Base-by-base conservation (phyloP, 352 stramenopile species). In the Globisporangium nagaii region DNA sequence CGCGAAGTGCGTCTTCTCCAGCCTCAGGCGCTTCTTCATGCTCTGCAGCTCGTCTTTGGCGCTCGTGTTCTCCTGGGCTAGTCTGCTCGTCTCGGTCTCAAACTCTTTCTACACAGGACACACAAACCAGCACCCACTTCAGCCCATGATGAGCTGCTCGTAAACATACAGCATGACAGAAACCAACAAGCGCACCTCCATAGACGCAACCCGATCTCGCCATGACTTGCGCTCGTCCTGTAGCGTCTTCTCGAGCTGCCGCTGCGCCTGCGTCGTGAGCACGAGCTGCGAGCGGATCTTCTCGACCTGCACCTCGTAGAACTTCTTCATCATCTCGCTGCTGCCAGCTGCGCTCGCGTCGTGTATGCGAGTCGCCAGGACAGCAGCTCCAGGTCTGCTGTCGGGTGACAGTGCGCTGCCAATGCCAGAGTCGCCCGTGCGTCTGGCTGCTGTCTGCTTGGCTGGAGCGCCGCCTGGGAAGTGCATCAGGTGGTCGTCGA, bases 231-330 rank as follows among this genome's bases (percentile, higher is more conserved):
- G 75, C 41, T 89, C 75, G n/a, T 71, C 43, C 27, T 73, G 62
- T 9, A 88, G 25, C 43, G 63, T 71, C 13, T 65, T 66, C 65
- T 90, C 73, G 11, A 79, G 45, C 27, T 83, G 69, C 9, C 53
- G 68, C 31, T 89, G 73, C 0, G 68, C 56, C 24, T 85, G 73
- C 8, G 73, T 63, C 39, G 65, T 64, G 9, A 83, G 39, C 0
- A 60, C 63, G 25, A 90, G 59, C 54, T 93, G 79, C 20, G 65
- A 54, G 41, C 82, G 75, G 30, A 91, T 78, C 58, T 88, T 84
- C 12, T 80, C 74, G n/a, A 90, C 81, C 53, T 91, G 81, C 22
- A 80, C 73, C 62, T 90, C 77, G 59, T 89, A 93, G 43, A 91
- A 89, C 58, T 84, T 84, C 53, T 84, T 81, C 76, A 91, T 85